Conservation (phyloP, 1,139 yeast species). For the Casaregolazyma suthepensis region DNA sequence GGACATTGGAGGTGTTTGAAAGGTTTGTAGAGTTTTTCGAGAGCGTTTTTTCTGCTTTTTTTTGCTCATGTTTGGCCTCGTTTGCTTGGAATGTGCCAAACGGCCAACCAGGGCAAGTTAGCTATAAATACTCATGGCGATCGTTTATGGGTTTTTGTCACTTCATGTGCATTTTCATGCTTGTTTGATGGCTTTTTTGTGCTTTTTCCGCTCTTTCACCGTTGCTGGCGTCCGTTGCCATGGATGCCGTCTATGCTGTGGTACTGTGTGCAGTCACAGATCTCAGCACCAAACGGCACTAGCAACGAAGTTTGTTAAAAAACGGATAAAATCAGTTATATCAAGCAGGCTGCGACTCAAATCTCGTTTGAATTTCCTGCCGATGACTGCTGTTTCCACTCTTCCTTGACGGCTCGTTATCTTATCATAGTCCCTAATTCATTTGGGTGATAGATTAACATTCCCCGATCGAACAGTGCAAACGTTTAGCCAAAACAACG, state of each 20-base stretch:
- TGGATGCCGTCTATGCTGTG: background rate
- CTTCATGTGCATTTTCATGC: background rate
- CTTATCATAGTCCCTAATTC: conserved; percentile 3
- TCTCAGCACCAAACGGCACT: background rate
- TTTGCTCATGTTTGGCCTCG: too few relatives aligned
- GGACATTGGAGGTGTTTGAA: background rate
- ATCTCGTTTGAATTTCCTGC: background rate
- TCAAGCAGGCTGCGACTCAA: conserved; percentile 4
- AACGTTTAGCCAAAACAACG: background rate
- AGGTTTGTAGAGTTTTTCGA: background rate
- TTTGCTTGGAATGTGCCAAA: background rate
- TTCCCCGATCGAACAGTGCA: background rate
- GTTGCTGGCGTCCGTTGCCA: background rate
- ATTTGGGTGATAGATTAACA: background rate
- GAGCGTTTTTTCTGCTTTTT: background rate
- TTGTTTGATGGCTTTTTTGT: background rate
- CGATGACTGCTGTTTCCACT: conserved; percentile 1
- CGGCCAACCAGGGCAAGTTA: background rate
- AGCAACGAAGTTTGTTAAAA: background rate
- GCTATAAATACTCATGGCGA: too few relatives aligned
- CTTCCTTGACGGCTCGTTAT: background rate
- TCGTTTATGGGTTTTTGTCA: background rate
- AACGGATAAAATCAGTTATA: background rate
- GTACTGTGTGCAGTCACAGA: background rate
- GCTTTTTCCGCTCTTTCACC: background rate